A percentile compares a stretch with the other conserved stretches of the same genome.
Conservation (phyloP, 306 rosid genomes). For the Citrullus amarus region DNA sequence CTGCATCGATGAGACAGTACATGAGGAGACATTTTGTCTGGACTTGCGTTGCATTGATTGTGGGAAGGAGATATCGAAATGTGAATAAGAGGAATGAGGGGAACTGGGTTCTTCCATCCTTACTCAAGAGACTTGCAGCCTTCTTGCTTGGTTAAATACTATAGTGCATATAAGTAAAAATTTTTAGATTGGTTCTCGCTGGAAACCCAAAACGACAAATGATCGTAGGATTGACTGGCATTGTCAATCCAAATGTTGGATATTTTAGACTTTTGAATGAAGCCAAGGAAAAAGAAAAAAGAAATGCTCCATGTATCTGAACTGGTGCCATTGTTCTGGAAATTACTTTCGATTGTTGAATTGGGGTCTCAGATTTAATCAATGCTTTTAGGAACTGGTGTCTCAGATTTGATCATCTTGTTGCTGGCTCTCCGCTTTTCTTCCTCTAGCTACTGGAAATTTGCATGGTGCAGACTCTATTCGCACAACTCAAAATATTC, state of each 20-base stretch:
- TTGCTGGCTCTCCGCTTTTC: not conserved
- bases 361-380: not conserved
- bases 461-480: not conserved
- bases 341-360: not conserved
- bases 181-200: not conserved
- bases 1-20: slow-evolving; percentile 34
- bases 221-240: not conserved
- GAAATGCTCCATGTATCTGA: not conserved
- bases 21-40: slow-evolving; percentile 39
- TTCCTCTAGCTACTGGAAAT: not conserved
- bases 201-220: not conserved
- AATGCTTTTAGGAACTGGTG: too few species aligned
- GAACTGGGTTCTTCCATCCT: slow-evolving; percentile 22
- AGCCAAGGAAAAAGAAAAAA: not conserved
- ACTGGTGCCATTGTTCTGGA: not conserved
- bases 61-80: slow-evolving; percentile 17
- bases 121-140: slow-evolving; percentile 23
- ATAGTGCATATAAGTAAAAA: not conserved
- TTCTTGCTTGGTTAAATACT: slow-evolving; percentile 19
- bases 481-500: not conserved
- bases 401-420: not conserved
- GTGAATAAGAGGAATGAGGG: slow-evolving; percentile 17
- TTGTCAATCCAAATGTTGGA: not conserved
- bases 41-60: slow-evolving; percentile 39
- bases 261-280: not conserved